Evolutionary conservation across 495 filamentous ascomycete species (phyloP).

Genomic region (Aeminium ludgeri): DNA sequence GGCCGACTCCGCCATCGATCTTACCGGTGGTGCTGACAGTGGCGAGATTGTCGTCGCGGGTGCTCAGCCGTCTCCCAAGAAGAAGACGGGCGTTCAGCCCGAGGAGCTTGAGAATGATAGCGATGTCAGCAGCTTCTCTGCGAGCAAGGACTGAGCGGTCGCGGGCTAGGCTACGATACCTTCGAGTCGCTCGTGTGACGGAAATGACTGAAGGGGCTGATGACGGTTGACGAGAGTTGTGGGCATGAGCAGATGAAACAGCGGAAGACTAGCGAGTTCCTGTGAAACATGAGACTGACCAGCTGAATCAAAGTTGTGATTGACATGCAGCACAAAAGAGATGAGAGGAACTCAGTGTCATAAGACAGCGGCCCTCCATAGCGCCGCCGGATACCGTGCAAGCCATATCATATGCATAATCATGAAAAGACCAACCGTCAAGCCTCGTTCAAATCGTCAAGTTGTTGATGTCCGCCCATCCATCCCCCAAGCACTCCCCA

Average conservation of each 20-base stretch:
- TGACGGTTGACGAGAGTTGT: background rate
- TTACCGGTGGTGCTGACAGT: background rate
- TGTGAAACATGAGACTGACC: no score
- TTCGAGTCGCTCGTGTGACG: no score
- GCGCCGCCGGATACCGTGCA: background rate
- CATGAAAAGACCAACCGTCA: background rate
- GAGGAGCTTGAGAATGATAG: background rate
- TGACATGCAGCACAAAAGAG: no score
- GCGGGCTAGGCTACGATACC: background rate
- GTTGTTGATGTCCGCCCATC: constrained; percentile 12
- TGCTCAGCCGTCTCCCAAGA: background rate
- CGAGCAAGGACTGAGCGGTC: background rate
- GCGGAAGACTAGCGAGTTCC: background rate
- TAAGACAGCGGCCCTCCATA: no score
- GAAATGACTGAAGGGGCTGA: no score
- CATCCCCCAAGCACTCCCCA: constrained; percentile 12
- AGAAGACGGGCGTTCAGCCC: background rate
- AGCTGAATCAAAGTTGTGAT: no score
- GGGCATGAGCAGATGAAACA: background rate
- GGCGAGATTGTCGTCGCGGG: no score
- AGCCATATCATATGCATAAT: background rate
- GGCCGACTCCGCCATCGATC: background rate
- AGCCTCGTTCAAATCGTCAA: constrained; percentile 5
- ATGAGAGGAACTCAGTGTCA: no score
- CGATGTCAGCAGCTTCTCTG: constrained; percentile 1